Conservation (phyloP, 257 asterid species). For the Jaltomata sinuosa region DNA sequence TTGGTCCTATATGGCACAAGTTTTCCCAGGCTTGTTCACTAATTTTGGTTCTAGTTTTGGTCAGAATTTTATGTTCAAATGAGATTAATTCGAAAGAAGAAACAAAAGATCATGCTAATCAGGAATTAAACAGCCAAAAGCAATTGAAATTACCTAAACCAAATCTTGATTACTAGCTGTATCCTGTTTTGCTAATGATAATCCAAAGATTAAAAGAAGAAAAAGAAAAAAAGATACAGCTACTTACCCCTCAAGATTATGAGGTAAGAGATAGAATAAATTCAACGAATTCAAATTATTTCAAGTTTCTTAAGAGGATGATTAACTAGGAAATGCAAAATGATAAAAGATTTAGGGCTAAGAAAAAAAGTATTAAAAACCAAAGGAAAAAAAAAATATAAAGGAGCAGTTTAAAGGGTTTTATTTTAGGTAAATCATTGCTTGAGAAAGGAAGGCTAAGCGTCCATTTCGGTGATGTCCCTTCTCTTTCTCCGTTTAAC, state of each 20-base stretch:
- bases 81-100: background rate
- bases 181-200: background rate
- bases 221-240: background rate
- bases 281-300: too few species aligned
- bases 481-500: background rate
- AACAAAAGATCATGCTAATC: background rate
- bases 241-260: slow-evolving; percentile 1
- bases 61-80: background rate
- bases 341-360: background rate
- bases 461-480: background rate
- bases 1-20: background rate
- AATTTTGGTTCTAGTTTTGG: background rate
- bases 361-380: background rate
- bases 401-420: background rate
- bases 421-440: background rate
- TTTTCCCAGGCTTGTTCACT: too few species aligned
- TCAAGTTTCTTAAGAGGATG: background rate
- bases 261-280: background rate
- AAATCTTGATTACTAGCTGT: background rate
- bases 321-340: background rate
- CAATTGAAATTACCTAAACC: background rate
- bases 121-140: background rate
- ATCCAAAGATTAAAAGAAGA: background rate
- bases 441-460: background rate
- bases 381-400: background rate